Evolutionary conservation across 345 rosid genomes (phyloP), one percentile per base, ranked within the genome.

Genomic region (Linum lewisii): DNA sequence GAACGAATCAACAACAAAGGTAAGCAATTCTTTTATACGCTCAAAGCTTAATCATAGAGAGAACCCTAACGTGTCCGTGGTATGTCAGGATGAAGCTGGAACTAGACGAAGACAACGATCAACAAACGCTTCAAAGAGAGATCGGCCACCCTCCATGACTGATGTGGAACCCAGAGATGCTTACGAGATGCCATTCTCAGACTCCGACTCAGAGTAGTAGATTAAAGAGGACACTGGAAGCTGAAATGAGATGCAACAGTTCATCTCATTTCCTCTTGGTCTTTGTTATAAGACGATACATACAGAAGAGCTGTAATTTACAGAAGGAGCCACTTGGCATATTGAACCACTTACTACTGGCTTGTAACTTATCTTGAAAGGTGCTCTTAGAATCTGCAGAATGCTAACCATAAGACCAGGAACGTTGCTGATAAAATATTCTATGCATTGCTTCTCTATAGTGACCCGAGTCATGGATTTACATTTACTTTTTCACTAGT

Each of bases 101-200:
- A 62, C 51, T 52, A 74, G 22, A 51, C 63, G 36, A 26, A 78
- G 82, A 62, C 71, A 59, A 9, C 60, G 58, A 16, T 15, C 54
- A 66, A 78, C 78, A 63, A 74, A 62, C 10, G 44, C 65, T 37
- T 60, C 74, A 1, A 71, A 61, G 24, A 65, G 67, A 65, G 78
- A 81, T 60, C 37, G 6, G 54, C 74, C 90, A 60, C 63, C 90
- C 64, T 88, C 93, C 6, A 72, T 92, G 34, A 83, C 96, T 8
- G 95, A 92, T 66, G 49, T 21, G 50, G 87, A 80, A 54, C 96
- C 95, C 55, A 77, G 65, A 74, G 81, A 83, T 79, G 84, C 88
- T 57, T 74, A 72, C 65, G 88, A 91, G 65, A 66, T 78, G 81
- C 82, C 84, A 0, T 58, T 83, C 20, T 76, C 86, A 23, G 90